Percentiles rank a stretch among this genome's conserved stretches.
Evolutionary conservation across 1,139 yeast genomes (phyloP).

Genomic region (Candida buenavistaensis): DNA sequence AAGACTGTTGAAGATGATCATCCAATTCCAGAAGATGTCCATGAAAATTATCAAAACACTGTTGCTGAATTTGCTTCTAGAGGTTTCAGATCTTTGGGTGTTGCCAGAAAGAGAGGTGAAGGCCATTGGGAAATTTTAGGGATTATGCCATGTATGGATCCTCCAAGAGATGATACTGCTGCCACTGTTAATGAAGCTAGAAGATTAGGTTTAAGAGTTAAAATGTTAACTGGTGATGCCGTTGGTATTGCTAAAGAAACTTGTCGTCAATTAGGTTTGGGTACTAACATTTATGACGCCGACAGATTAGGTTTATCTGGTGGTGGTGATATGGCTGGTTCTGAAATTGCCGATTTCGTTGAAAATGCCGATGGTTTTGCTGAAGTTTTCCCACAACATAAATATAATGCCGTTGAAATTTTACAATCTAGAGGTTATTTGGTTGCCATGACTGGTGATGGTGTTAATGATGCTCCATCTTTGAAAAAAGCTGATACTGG

Average conservation of each 20-base stretch:
- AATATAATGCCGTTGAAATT: constrained; percentile 88
- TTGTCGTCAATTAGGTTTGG: constrained; percentile 95
- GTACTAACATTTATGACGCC: constrained; percentile 96
- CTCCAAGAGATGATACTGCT: constrained; percentile 98
- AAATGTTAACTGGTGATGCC: constrained; percentile 99
- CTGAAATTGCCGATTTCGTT: constrained; percentile 93
- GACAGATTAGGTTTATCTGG: constrained; percentile 96
- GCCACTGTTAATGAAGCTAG: constrained; percentile 93
- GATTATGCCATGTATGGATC: constrained; percentile 98
- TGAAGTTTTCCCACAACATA: constrained; percentile 97
- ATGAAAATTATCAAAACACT: constrained; percentile 93
- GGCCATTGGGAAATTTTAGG: constrained; percentile 98
- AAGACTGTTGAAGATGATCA: constrained; percentile 97
- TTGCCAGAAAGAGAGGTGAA: constrained; percentile 98
- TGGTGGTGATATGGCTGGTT: constrained; percentile 95
- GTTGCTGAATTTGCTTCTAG: constrained; percentile 97
- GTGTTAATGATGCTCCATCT: constrained; percentile 96
- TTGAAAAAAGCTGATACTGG: constrained; percentile 96
- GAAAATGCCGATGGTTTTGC: constrained; percentile 97
- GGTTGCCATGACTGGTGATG: constrained; percentile 99
- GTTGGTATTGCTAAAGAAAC: constrained; percentile 99
- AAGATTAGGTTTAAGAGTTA: constrained; percentile 89
- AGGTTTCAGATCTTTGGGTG: constrained; percentile 99
- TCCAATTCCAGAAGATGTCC: constrained; percentile 94
- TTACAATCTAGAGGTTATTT: constrained; percentile 90